Conservation (phyloP, 192 early-diverging fungal genomes). For the Coemansia sp. region DNA sequence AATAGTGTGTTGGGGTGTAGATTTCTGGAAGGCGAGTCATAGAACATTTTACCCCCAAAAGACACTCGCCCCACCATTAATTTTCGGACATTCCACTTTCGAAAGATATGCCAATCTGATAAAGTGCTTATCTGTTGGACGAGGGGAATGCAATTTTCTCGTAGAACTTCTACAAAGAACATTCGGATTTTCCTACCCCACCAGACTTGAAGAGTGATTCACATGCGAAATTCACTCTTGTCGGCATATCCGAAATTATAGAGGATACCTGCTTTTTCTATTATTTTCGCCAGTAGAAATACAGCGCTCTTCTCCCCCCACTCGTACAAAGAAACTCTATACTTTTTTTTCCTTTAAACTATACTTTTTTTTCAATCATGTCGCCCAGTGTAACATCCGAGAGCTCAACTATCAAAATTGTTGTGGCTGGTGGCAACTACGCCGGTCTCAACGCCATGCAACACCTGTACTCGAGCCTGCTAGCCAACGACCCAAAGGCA, state of each 20-base stretch:
- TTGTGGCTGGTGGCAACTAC: slow-evolving; percentile 53
- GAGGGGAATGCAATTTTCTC: neutral
- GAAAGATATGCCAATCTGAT: slow-evolving; percentile 1
- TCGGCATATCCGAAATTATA: neutral
- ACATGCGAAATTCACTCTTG: neutral
- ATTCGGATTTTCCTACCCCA: neutral
- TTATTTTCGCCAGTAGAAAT: neutral
- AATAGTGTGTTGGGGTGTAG: neutral
- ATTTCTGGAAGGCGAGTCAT: neutral
- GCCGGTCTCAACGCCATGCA: slow-evolving; percentile 43
- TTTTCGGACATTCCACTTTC: slow-evolving; percentile 1
- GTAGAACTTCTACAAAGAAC: neutral
- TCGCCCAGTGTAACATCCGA: neutral
- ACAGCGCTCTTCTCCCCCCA: neutral
- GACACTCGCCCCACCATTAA: neutral
- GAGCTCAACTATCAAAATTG: slow-evolving; percentile 16
- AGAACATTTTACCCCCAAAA: neutral
- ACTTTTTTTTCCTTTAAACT: too few species aligned
- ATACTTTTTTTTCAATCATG: too few species aligned
- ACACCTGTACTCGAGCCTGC: slow-evolving; percentile 28
- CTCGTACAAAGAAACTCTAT: neutral
- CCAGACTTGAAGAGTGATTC: too few species aligned
- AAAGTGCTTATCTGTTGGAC: slow-evolving; percentile 15
- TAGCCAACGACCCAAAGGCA: slow-evolving; percentile 13
- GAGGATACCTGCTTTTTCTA: neutral